These are phyloP conservation scores for Aegilops tauschii DNA, from an alignment of 176 grass and related monocot genomes.

Conservation along the genomic window DNA sequence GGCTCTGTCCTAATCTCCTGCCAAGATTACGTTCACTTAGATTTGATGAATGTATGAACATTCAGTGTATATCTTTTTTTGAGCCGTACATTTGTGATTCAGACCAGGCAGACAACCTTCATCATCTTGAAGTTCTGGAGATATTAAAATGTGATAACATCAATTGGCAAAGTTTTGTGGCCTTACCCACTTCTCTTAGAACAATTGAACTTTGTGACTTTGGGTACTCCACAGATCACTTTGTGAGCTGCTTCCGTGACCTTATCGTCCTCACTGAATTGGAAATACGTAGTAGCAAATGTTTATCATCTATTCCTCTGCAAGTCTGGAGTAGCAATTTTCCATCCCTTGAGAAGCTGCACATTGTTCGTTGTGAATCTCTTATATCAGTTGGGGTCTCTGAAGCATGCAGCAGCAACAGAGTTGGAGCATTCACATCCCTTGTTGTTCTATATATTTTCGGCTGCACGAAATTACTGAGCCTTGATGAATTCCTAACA, in stretches of 20 bases:
- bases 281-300: background rate
- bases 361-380: background rate
- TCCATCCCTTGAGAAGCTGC: background rate
- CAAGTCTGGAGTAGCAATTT: background rate
- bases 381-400: background rate
- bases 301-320: background rate
- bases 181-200: too few relatives aligned
- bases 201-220: too few relatives aligned
- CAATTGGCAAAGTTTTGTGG: too few relatives aligned
- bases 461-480: background rate
- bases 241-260: too few relatives aligned
- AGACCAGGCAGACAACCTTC: background rate
- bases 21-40: background rate
- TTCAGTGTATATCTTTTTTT: background rate
- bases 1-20: background rate
- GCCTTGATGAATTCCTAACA: background rate
- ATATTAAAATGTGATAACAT: too few relatives aligned
- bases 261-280: too few relatives aligned
- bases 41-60: background rate
- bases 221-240: too few relatives aligned
- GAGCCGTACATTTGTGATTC: too few relatives aligned
- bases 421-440: background rate
- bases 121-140: background rate
- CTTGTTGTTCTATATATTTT: background rate
- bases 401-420: background rate